Base-by-base conservation (phyloP, 495 filamentous ascomycete genomes). In the Hyphodiscus hymeniophilus region DNA sequence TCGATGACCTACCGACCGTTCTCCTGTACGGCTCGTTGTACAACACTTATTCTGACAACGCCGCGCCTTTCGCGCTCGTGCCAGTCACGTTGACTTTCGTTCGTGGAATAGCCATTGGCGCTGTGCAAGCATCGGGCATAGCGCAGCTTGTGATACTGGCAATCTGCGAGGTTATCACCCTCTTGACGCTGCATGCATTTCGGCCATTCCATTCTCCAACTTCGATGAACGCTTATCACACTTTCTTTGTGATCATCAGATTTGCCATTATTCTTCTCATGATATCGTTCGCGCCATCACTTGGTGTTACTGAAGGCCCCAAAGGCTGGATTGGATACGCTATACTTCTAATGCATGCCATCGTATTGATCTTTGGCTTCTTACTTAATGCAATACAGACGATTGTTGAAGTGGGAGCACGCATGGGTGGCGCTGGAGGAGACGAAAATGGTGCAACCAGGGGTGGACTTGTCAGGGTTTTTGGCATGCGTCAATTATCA, bases 221-320 rank as follows among this genome's bases (percentile, higher is more conserved):
- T 0, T 95, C 89, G n/a, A 98, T 97, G 94, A 97, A 96, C 59
- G 73, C 85, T 3, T 95, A 94, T 57, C 91, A 98, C 54, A 83
- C 83, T 17, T 78, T 88, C 43, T 95, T 95, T 61, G 77, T 89
- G 2, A 67, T 78, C 11, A 67, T 94, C 13, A 80, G 92, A 16
- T 80, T 96, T 42, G 63, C 88, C 11, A 82, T 81, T 1, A 79
- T 92, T 31, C 72, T 97, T 24, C 69, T 98, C 17, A 91, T 86
- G 69, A 77, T 95, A 20, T 75, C 89, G 2, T 98, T 98, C 63
- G 74, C 90, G 11, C 89, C 90, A 2, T 83, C 84, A 11, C 69
- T 96, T 3, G 79, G 80, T 2, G 78, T 96, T 7, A 75, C 77
- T 2, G 80, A 89, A 56, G 77, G 81, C 0, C 70, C 87, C 3